A percentile compares a stretch with the other conserved stretches of the same genome.
Conservation (phyloP, 108 stramenopile species). For the Cylindrotheca fusiformis region DNA sequence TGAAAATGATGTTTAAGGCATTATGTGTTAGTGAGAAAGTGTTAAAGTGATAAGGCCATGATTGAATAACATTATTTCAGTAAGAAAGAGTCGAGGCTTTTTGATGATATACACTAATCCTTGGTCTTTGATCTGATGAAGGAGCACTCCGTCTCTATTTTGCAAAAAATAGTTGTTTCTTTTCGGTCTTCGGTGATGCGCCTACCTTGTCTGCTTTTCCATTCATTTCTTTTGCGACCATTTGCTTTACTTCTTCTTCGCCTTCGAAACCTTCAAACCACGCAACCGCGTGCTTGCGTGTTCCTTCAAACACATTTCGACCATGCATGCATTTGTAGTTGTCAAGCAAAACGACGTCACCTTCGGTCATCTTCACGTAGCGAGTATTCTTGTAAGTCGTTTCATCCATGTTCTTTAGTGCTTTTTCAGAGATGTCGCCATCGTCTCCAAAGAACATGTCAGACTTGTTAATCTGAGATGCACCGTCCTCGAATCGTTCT, state of each 20-base stretch:
- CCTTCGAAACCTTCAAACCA: conserved; percentile 94
- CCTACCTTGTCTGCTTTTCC: too few relatives aligned
- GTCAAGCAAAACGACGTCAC: conserved; percentile 88
- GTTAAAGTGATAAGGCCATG: too few relatives aligned
- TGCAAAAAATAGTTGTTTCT: too few relatives aligned
- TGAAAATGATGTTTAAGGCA: too few relatives aligned
- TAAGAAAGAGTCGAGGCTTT: too few relatives aligned
- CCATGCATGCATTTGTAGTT: conserved; percentile 95
- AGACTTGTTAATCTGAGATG: conserved; percentile 89
- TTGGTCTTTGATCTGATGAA: too few relatives aligned
- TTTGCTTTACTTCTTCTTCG: conserved; percentile 74
- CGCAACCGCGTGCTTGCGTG: conserved; percentile 87
- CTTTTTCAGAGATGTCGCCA: conserved; percentile 63
- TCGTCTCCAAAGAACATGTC: conserved; percentile 93
- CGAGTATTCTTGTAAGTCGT: conserved; percentile 81
- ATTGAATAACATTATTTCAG: too few relatives aligned
- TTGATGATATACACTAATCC: too few relatives aligned
- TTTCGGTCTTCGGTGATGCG: too few relatives aligned
- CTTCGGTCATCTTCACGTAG: conserved; percentile 84
- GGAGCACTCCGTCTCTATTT: too few relatives aligned
- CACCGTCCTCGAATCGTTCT: conserved; percentile 89
- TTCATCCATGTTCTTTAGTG: conserved; percentile 82
- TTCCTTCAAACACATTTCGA: conserved; percentile 89
- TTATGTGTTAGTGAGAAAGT: too few relatives aligned
- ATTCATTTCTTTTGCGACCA: neutral